Conservation (phyloP, 176 grass and related monocot species). For the Oryza nivara region DNA sequence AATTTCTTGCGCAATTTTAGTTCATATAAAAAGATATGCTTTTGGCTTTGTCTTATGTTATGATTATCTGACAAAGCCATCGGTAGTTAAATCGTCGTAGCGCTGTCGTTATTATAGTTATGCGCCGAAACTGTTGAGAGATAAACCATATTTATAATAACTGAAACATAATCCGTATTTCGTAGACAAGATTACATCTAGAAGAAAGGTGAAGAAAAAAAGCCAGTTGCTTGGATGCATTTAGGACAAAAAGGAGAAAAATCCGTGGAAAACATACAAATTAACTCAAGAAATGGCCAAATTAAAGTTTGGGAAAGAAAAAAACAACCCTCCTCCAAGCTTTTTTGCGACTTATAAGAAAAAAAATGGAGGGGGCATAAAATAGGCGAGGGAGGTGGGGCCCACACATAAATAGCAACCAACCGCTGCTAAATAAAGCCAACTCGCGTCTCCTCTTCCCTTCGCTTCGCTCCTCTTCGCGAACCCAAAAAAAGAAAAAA, state of each 20-base stretch:
- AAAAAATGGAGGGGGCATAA: background rate
- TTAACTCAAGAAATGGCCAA: background rate
- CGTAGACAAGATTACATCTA: background rate
- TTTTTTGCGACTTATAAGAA: background rate
- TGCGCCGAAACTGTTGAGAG: too few species aligned
- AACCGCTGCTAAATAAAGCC: slow-evolving; percentile 56
- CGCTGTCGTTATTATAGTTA: too few species aligned
- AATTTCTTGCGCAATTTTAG: too few species aligned
- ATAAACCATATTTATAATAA: too few species aligned
- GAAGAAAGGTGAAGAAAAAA: background rate
- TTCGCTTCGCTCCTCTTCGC: slow-evolving; percentile 4
- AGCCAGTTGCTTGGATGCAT: background rate
- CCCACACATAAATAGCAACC: slow-evolving; percentile 54
- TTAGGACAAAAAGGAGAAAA: background rate
- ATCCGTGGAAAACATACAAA: background rate
- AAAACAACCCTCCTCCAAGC: background rate
- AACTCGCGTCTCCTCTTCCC: slow-evolving; percentile 2
- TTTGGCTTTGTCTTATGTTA: too few species aligned
- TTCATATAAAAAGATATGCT: too few species aligned
- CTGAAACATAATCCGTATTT: too few species aligned
- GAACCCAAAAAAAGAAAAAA: background rate
- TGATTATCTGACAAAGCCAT: too few species aligned
- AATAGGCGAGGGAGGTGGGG: background rate
- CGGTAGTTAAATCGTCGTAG: too few species aligned
- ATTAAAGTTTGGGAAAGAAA: background rate